phyloP scores from a whole-genome alignment of 345 rosid species.

The Camelina hispida region DNA sequence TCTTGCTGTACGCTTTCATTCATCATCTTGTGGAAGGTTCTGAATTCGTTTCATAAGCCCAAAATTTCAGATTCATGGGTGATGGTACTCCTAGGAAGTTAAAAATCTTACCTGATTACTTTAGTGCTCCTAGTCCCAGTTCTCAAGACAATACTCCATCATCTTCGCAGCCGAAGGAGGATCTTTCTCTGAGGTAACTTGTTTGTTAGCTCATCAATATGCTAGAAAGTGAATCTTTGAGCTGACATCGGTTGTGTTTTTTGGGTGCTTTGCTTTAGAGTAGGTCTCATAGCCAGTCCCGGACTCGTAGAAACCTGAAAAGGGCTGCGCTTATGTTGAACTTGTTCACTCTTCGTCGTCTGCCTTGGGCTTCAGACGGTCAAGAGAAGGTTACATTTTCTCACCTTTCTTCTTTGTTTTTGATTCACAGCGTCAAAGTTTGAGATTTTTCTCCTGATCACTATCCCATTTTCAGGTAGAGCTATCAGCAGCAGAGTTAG shows the following conservation, averaged over 20 bases:
- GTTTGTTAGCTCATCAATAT: not conserved
- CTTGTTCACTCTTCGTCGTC: slow-evolving; percentile 67
- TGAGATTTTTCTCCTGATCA: slow-evolving; percentile 30
- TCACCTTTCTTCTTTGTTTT: slow-evolving; percentile 16
- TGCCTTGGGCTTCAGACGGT: slow-evolving; percentile 77
- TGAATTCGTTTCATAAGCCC: slow-evolving; percentile 18
- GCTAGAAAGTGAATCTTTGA: slow-evolving; percentile 2
- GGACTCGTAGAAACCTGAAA: slow-evolving; percentile 56
- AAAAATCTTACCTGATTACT: slow-evolving; percentile 72
- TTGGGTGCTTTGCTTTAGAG: slow-evolving; percentile 53
- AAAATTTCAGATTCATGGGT: slow-evolving; percentile 63
- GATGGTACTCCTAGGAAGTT: slow-evolving; percentile 62
- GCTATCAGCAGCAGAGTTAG: slow-evolving; percentile 73
- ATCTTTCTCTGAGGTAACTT: slow-evolving; percentile 54
- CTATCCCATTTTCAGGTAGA: slow-evolving; percentile 58
- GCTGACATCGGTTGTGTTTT: slow-evolving; percentile 32
- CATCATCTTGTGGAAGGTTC: slow-evolving; percentile 20
- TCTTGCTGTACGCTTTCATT: not conserved
- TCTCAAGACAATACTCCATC: slow-evolving; percentile 51
- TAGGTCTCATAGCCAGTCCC: slow-evolving; percentile 56
- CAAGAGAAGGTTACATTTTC: slow-evolving; percentile 70
- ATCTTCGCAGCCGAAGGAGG: slow-evolving; percentile 46
- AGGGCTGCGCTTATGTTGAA: slow-evolving; percentile 77
- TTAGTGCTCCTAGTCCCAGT: slow-evolving; percentile 57
- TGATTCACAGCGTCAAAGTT: not conserved